Base-by-base conservation (phyloP, 176 grass and related monocot species). In the Carex pumila region DNA sequence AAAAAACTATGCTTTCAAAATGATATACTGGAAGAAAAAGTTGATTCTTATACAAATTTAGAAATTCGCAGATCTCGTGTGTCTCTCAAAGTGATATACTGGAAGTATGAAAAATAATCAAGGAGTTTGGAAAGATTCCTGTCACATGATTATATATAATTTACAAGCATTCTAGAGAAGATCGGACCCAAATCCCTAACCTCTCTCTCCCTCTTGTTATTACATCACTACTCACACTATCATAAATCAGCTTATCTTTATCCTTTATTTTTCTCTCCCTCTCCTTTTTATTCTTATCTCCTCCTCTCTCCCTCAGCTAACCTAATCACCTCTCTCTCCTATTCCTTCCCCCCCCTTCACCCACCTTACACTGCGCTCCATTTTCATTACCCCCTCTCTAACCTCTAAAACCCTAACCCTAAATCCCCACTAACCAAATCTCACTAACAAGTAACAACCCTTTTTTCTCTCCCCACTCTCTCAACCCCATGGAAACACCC, bases 341-440 rank as follows among this genome's bases (percentile, higher is more conserved):
- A 19, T n/a, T 43, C 37, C 31, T 74, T 86, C 32, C 61, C 18
- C 32, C 31, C 65, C 4, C 19, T 65, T 50, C 47, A 50, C 47
- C 8, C 47, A 50, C 47, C 21, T 69, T 39, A 70, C 19, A 82
- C 79, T 82, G 12, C 29, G 22, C 61, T 73, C 52, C 29, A 59
- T 64, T 63, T 43, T 71, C 22, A 75, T 53, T 54, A 45, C 60
- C 71, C 21, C 22, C 14, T 61, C 52, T 65, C 78, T 86, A 30
- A 56, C 66, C 71, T 65, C 63, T 68, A 79, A 81, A 86, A 86
- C 85, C 85, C 85, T 86, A 87, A 83, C 75, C 85, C 76, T 83
- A 78, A 79, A 71, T 47, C 70, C 83, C 61, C 79, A 43, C 59
- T 65, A 83, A 83, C 41, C 41, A 61, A 18, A 65, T 83, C 81